A percentile compares a stretch with the other conserved stretches of the same genome.
phyloP scores from a whole-genome alignment of 176 grass and related monocot genomes.

The Cymbopogon citratus region DNA sequence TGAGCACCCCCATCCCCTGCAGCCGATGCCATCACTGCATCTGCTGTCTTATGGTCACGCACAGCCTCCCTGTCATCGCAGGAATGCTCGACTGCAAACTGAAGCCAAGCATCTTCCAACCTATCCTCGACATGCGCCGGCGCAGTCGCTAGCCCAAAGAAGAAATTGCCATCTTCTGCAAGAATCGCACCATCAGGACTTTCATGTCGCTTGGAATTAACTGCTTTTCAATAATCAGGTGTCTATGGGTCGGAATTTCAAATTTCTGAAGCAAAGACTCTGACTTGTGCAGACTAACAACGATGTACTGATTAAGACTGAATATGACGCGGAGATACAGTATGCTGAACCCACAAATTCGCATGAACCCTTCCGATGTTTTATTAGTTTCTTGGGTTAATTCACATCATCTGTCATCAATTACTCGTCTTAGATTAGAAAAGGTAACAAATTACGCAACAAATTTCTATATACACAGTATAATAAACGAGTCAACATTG shows the following conservation, averaged over 20 bases:
- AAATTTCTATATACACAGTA: neutral
- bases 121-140: conserved; percentile 89
- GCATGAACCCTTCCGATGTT: neutral
- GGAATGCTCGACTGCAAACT: conserved; percentile 55
- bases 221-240: neutral
- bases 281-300: neutral
- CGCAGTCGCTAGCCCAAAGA: conserved; percentile 86
- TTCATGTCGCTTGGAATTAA: neutral
- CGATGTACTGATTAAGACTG: neutral
- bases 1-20: conserved; percentile 68
- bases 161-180: conserved; percentile 59
- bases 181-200: too few species aligned
- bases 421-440: neutral
- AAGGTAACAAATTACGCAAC: neutral
- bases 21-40: conserved; percentile 55
- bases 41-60: conserved; percentile 26
- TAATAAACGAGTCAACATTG: neutral
- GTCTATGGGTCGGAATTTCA: neutral
- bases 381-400: neutral
- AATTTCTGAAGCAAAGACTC: neutral
- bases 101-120: conserved; percentile 82
- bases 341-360: neutral
- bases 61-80: neutral
- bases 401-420: neutral
- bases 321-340: neutral